A percentile compares a stretch with the other conserved stretches of the same genome.
phyloP scores from a whole-genome alignment of 164 flowering plant species.

The Cinnamomum chago region DNA sequence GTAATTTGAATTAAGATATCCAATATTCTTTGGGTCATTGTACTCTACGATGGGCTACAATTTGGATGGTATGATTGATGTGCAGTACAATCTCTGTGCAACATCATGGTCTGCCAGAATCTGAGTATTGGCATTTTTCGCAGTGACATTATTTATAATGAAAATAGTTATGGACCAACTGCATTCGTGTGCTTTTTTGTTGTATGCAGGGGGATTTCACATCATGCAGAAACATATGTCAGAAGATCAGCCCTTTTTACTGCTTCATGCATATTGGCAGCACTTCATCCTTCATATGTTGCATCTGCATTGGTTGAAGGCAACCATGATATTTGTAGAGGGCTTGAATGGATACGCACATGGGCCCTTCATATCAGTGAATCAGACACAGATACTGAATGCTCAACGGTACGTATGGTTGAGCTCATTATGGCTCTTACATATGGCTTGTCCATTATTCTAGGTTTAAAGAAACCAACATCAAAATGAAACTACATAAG shows the following conservation, averaged over 20 bases:
- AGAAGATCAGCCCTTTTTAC: conserved; percentile 83
- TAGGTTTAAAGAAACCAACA: too few relatives aligned
- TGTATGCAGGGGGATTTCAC: conserved; percentile 56
- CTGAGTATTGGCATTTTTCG: not conserved
- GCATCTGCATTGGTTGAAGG: conserved; percentile 75
- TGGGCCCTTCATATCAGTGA: conserved; percentile 81
- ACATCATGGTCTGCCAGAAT: not conserved
- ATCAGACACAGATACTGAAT: conserved; percentile 77
- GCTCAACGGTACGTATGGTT: conserved; percentile 58
- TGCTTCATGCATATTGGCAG: conserved; percentile 67
- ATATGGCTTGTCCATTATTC: too few relatives aligned
- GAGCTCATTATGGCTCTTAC: not conserved
- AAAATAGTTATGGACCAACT: too few relatives aligned
- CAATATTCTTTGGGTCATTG: not conserved
- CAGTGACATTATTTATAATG: too few relatives aligned
- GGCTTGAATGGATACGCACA: conserved; percentile 92
- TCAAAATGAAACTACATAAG: too few relatives aligned
- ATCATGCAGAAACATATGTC: conserved; percentile 83
- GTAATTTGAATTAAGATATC: too few relatives aligned
- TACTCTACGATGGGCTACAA: not conserved
- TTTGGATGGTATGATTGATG: not conserved
- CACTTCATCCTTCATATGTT: conserved; percentile 89
- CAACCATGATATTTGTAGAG: conserved; percentile 59
- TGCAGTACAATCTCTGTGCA: not conserved
- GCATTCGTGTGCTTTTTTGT: not conserved